Percentiles rank a stretch among this genome's conserved stretches.
Conservation (phyloP, 805 yeast genomes). For the Yarrowia yakushimensis region DNA sequence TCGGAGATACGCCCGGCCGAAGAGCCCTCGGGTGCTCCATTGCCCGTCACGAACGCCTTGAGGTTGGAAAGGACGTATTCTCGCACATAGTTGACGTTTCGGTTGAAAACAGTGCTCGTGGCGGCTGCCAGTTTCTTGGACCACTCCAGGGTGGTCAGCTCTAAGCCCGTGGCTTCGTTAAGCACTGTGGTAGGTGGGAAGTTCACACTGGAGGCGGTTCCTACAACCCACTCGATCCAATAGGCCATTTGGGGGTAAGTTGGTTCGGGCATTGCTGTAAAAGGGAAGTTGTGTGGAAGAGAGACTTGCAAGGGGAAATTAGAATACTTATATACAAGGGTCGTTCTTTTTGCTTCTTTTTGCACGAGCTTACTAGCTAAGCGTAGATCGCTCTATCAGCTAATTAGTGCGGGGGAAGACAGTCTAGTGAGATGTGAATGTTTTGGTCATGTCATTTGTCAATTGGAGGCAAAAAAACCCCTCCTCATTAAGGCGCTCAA, state of each 20-base stretch:
- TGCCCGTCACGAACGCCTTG: background rate
- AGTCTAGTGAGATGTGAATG: background rate
- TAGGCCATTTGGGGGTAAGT: conserved; percentile 16
- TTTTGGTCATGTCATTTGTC: background rate
- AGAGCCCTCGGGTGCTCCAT: background rate
- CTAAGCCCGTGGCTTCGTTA: conserved; percentile 16
- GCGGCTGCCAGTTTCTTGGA: background rate
- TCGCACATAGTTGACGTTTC: background rate
- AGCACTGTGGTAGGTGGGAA: conserved; percentile 14
- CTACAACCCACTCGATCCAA: conserved; percentile 17
- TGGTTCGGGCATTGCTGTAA: background rate
- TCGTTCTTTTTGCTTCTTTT: background rate
- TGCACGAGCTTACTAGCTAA: background rate
- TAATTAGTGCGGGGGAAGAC: conserved; percentile 1
- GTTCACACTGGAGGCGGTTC: background rate
- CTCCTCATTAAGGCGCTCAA: background rate
- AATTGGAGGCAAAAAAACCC: background rate
- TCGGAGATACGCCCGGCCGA: background rate
- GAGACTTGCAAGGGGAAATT: background rate
- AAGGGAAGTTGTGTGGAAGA: background rate
- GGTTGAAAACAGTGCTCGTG: background rate
- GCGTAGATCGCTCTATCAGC: background rate
- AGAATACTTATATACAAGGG: background rate
- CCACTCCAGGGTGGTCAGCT: conserved; percentile 6
- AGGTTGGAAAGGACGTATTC: background rate